phyloP scores from a whole-genome alignment of 179 eudicot genomes.

The Vitellaria paradoxa region DNA sequence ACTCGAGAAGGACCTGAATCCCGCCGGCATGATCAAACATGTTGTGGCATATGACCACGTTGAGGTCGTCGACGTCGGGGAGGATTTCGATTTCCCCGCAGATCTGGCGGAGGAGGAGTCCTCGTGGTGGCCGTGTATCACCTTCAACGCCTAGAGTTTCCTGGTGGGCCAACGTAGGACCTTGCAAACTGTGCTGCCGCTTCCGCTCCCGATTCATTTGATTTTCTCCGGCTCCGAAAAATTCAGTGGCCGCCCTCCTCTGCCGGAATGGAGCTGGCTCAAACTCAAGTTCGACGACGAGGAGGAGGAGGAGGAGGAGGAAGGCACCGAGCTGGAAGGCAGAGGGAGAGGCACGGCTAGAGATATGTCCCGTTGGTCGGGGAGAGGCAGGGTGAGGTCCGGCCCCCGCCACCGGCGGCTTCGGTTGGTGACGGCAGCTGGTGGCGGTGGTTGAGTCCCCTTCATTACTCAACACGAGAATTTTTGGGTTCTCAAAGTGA shows the following conservation, averaged over 20 bases:
- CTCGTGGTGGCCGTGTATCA: conserved; percentile 61
- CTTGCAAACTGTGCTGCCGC: conserved; percentile 63
- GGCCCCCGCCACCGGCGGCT: conserved; percentile 45
- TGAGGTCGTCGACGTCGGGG: conserved; percentile 44
- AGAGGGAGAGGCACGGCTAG: conserved; percentile 68
- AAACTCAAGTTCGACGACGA: conserved; percentile 11
- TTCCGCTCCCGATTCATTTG: conserved; percentile 53
- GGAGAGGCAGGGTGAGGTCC: conserved; percentile 52
- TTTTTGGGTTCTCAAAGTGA: no score
- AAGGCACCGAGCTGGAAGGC: conserved; percentile 28
- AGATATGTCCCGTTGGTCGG: conserved; percentile 32
- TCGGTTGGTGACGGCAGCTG: conserved; percentile 1
- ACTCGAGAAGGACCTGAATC: conserved; percentile 60
- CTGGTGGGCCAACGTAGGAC: conserved; percentile 47
- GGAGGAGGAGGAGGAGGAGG: conserved; percentile 10
- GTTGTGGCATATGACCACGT: conserved; percentile 53
- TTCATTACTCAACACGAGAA: conserved; percentile 22
- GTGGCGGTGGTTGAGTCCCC: conserved; percentile 36
- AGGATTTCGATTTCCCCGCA: conserved; percentile 60
- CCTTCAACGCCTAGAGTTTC: conserved; percentile 48
- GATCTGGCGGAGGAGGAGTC: conserved; percentile 54
- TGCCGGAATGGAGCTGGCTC: neutral
- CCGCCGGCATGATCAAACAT: conserved; percentile 64
- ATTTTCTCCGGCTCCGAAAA: conserved; percentile 55
- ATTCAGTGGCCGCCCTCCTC: conserved; percentile 12